Evolutionary conservation across 2,329 filamentous ascomycete genomes (phyloP).

Genomic region (Nectriaceae sp.): DNA sequence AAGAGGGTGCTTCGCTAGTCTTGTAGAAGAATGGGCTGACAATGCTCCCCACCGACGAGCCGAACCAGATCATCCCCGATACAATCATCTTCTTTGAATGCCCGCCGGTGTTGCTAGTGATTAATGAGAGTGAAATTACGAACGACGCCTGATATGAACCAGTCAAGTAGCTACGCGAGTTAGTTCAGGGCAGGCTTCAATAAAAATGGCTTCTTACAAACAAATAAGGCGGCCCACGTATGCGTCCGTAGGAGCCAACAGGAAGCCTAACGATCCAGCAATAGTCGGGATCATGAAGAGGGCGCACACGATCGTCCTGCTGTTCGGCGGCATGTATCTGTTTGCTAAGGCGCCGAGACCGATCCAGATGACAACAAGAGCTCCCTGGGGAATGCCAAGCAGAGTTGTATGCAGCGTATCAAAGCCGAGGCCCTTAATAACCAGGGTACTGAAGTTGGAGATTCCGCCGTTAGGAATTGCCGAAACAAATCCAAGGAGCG

Average conservation of each 20-base stretch:
- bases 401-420: slow-evolving; percentile 38
- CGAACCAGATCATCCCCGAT: slow-evolving; percentile 62
- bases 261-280: slow-evolving; percentile 58
- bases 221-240: slow-evolving; percentile 58
- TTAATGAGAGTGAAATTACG: slow-evolving; percentile 44
- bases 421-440: slow-evolving; percentile 61
- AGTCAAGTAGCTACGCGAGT: slow-evolving; percentile 31
- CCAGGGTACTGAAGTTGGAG: slow-evolving; percentile 60
- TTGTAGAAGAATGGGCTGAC: slow-evolving; percentile 65
- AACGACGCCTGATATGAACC: slow-evolving; percentile 44
- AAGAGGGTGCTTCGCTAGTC: slow-evolving; percentile 48
- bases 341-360: slow-evolving; percentile 43
- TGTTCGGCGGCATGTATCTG: slow-evolving; percentile 42
- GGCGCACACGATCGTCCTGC: slow-evolving; percentile 54
- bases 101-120: slow-evolving; percentile 53
- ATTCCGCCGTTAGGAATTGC: slow-evolving; percentile 62
- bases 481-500: slow-evolving; percentile 52
- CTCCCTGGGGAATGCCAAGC: slow-evolving; percentile 41
- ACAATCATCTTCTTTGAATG: slow-evolving; percentile 66
- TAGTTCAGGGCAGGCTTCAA: no score
- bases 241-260: slow-evolving; percentile 51
- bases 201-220: slow-evolving; percentile 36
- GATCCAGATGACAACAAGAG: slow-evolving; percentile 41
- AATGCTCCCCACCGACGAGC: slow-evolving; percentile 62
- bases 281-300: slow-evolving; percentile 62